Conservation (phyloP, 2,329 filamentous ascomycete species). For the Fusarium austroafricanum region DNA sequence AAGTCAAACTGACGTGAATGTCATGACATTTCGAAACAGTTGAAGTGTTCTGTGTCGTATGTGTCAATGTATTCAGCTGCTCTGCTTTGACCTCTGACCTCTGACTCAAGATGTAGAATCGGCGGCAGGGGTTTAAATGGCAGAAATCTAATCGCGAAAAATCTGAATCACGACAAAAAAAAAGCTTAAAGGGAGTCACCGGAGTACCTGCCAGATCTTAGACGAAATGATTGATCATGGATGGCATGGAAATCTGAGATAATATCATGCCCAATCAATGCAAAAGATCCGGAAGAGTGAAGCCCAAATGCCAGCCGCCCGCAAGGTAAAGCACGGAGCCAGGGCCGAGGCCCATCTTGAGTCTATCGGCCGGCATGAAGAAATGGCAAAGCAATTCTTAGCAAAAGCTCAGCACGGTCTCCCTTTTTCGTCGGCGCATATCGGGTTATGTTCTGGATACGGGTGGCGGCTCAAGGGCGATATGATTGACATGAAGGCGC, state of each 20-base stretch:
- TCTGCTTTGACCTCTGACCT: neutral
- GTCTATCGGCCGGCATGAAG: constrained; percentile 19
- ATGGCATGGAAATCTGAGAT: constrained; percentile 37
- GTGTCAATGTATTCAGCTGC: constrained; percentile 1
- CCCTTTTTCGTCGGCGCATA: constrained; percentile 23
- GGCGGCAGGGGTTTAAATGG: constrained; percentile 19
- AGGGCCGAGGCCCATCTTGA: constrained; percentile 37
- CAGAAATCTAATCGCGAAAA: constrained; percentile 7
- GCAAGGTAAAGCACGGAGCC: constrained; percentile 25
- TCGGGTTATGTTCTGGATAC: constrained; percentile 21
- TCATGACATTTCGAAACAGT: constrained; percentile 1
- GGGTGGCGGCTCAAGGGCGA: constrained; percentile 30
- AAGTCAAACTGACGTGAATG: constrained; percentile 1
- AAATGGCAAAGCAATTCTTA: constrained; percentile 5
- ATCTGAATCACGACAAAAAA: constrained; percentile 20
- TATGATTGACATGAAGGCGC: constrained; percentile 25
- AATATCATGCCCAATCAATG: constrained; percentile 38
- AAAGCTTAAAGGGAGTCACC: constrained; percentile 17
- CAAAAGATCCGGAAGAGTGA: constrained; percentile 11
- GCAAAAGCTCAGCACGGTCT: constrained; percentile 8
- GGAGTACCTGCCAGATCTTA: constrained; percentile 39
- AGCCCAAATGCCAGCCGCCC: constrained; percentile 20
- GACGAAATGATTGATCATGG: constrained; percentile 36
- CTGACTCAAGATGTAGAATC: constrained; percentile 12
- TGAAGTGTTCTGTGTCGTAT: constrained; percentile 8